Evolutionary conservation across 768 basidiomycete species (phyloP).

Genomic region (Naganishia onofrii): DNA sequence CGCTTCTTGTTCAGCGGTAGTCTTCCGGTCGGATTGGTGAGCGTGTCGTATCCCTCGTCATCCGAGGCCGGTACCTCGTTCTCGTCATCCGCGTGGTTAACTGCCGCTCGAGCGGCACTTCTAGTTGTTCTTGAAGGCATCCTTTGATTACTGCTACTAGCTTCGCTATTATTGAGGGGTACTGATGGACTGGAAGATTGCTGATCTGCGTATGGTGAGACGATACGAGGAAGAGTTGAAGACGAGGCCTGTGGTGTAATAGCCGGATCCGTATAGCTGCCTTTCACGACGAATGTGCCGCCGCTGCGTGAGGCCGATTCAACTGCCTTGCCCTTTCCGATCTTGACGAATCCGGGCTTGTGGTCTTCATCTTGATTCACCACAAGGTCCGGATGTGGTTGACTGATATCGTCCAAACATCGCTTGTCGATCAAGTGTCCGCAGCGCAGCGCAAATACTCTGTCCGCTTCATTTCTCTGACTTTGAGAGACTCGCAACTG

Average conservation of each 20-base stretch:
- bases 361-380: slow-evolving; percentile 17
- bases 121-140: slow-evolving; percentile 5
- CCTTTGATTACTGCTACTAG: not conserved
- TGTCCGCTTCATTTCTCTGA: slow-evolving; percentile 38
- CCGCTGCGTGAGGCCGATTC: slow-evolving; percentile 21
- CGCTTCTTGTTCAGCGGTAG: not conserved
- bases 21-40: not conserved
- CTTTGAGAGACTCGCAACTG: slow-evolving; percentile 42
- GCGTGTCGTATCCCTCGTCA: not conserved
- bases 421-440: slow-evolving; percentile 48
- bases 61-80: not conserved
- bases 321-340: slow-evolving; percentile 17
- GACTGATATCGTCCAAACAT: slow-evolving; percentile 40
- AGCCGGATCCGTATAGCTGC: not conserved
- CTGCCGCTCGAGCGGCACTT: slow-evolving; percentile 10
- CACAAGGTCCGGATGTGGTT: slow-evolving; percentile 28
- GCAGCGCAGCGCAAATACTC: slow-evolving; percentile 43
- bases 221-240: slow-evolving; percentile 1
- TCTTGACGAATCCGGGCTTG: slow-evolving; percentile 23
- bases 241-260: slow-evolving; percentile 5
- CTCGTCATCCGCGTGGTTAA: not conserved
- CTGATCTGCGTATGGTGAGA: not conserved
- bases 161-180: not conserved
- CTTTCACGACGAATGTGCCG: slow-evolving; percentile 25
- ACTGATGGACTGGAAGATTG: not conserved